Evolutionary conservation across 164 flowering plant genomes (phyloP).

Genomic region (Saururus chinensis): DNA sequence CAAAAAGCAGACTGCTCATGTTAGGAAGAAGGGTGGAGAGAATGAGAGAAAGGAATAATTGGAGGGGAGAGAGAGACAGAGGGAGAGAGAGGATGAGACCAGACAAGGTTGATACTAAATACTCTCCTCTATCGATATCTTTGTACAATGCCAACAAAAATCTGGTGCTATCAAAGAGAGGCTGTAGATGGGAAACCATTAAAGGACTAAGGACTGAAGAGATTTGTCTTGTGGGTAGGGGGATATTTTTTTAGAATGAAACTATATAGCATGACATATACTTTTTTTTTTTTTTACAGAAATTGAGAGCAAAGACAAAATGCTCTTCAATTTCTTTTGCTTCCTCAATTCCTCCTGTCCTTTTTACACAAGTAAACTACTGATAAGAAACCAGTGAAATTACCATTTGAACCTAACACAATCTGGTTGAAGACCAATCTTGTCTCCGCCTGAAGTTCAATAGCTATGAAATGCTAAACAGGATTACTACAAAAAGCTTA

Average conservation of each 20-base stretch:
- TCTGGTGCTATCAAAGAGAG: neutral
- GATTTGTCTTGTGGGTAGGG: neutral
- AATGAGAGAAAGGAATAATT: neutral
- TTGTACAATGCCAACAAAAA: conserved; percentile 5
- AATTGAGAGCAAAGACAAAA: neutral
- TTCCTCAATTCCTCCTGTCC: neutral
- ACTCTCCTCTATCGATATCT: conserved; percentile 2
- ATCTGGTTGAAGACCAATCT: no score
- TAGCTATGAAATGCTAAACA: no score
- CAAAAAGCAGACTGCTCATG: neutral
- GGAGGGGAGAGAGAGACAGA: neutral
- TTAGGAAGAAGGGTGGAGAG: neutral
- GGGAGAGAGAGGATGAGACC: neutral
- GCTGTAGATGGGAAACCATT: neutral
- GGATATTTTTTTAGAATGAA: neutral
- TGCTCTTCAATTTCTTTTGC: neutral
- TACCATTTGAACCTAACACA: neutral
- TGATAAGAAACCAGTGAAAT: neutral
- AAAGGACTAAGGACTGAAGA: neutral
- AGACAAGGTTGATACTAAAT: conserved; percentile 6
- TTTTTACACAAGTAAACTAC: neutral
- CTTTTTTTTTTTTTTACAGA: no score
- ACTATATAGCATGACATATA: neutral
- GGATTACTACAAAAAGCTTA: no score
- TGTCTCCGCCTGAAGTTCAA: no score